Evolutionary conservation across 108 stramenopile genomes (phyloP).

Genomic region (Phaeodactylum tricornutum): DNA sequence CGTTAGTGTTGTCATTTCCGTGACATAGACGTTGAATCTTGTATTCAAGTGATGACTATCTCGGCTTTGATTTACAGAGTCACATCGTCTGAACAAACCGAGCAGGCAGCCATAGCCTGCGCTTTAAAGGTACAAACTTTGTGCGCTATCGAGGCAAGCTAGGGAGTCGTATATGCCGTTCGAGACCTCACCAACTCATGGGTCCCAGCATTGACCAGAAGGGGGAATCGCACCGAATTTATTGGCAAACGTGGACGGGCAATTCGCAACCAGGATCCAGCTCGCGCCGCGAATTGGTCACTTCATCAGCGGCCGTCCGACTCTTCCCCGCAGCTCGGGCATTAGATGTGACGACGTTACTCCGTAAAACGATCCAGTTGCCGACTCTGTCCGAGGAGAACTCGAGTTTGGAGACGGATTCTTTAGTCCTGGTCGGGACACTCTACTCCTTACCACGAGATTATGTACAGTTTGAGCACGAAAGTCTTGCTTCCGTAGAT

Average conservation of each 20-base stretch:
- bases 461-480: slow-evolving; percentile 43
- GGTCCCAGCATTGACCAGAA: too few relatives aligned
- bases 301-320: slow-evolving; percentile 39
- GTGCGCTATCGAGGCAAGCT: too few relatives aligned
- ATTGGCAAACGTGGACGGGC: slow-evolving; percentile 38
- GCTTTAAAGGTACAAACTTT: too few relatives aligned
- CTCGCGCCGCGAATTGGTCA: slow-evolving; percentile 22
- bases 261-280: background rate
- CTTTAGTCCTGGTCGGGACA: slow-evolving; percentile 45
- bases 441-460: slow-evolving; percentile 30
- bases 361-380: slow-evolving; percentile 29
- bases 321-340: slow-evolving; percentile 28
- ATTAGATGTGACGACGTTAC: slow-evolving; percentile 33
- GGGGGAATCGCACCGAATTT: slow-evolving; percentile 41
- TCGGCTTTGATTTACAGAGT: too few relatives aligned
- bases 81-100: too few relatives aligned
- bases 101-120: too few relatives aligned
- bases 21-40: too few relatives aligned
- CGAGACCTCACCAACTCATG: too few relatives aligned
- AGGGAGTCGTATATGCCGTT: too few relatives aligned
- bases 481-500: too few relatives aligned
- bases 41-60: too few relatives aligned
- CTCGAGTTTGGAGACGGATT: slow-evolving; percentile 8
- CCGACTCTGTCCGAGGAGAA: background rate
- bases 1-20: too few relatives aligned